Conservation (phyloP, 768 basidiomycete genomes). For the Sarcodon aspratus region DNA sequence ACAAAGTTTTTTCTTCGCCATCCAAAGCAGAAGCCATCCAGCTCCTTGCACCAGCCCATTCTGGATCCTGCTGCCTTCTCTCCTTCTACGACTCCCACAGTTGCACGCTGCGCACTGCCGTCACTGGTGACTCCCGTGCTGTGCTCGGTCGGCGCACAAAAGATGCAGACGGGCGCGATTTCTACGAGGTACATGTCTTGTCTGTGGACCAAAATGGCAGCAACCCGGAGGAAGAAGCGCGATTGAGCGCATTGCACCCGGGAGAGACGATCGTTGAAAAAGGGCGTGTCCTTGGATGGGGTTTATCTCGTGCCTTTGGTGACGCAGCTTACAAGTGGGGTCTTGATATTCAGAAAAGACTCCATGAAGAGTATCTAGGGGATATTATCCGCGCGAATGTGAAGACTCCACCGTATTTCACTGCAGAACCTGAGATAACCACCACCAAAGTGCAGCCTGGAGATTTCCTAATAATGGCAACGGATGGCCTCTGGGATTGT, state of each 20-base stretch:
- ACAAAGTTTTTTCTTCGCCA: conserved; percentile 13
- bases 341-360: conserved; percentile 22
- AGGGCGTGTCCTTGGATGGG: conserved; percentile 28
- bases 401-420: conserved; percentile 39
- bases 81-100: conserved; percentile 30
- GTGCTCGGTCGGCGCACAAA: conserved; percentile 29
- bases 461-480: conserved; percentile 43
- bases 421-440: conserved; percentile 40
- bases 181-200: conserved; percentile 28
- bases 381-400: conserved; percentile 17
- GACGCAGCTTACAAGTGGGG: conserved; percentile 33
- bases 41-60: conserved; percentile 21
- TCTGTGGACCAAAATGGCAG: conserved; percentile 25
- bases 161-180: conserved; percentile 14
- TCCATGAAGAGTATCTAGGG: conserved; percentile 24
- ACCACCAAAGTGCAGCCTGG: conserved; percentile 28
- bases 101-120: conserved; percentile 27
- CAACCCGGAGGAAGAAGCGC: conserved; percentile 21
- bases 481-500: conserved; percentile 42
- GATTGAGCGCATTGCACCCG: conserved; percentile 20
- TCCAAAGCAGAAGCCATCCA: conserved; percentile 17
- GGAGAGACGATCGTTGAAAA: conserved; percentile 20
- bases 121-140: conserved; percentile 38
- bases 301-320: conserved; percentile 30
- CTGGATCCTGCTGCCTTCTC: conserved; percentile 34